Evolutionary conservation across 2,329 filamentous ascomycete genomes (phyloP).

Genomic region (Triangularia verruculosa): DNA sequence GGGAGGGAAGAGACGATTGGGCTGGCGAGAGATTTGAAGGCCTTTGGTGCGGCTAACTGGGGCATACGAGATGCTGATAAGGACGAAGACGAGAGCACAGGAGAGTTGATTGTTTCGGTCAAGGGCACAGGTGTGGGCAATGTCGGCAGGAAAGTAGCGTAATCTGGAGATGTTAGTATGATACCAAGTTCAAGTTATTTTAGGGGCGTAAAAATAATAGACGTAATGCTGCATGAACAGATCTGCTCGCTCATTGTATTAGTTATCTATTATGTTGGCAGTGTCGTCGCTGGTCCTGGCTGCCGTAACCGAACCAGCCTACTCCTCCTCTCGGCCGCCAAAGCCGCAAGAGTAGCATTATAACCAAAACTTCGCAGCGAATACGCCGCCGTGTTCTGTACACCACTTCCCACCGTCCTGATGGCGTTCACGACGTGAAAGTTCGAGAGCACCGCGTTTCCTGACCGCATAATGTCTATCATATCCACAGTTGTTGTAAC

Average conservation of each 20-base stretch:
- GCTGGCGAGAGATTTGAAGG: conserved; percentile 77
- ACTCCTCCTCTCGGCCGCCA: conserved; percentile 45
- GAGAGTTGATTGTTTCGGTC: conserved; percentile 80
- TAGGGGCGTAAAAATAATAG: not conserved
- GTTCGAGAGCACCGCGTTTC: conserved; percentile 52
- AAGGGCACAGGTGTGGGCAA: conserved; percentile 94
- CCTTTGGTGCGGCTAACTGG: conserved; percentile 90
- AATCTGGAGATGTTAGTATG: conserved; percentile 17
- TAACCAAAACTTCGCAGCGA: conserved; percentile 55
- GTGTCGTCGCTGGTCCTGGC: conserved; percentile 13
- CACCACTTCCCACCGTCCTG: conserved; percentile 45
- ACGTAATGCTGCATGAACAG: not conserved
- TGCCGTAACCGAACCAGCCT: conserved; percentile 29
- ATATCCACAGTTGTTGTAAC: conserved; percentile 38
- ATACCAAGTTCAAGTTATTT: not conserved
- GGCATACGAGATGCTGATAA: conserved; percentile 73
- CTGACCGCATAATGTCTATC: conserved; percentile 51
- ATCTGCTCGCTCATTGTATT: not conserved
- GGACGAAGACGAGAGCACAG: conserved; percentile 55
- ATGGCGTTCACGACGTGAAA: conserved; percentile 53
- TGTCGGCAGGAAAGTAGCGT: conserved; percentile 83
- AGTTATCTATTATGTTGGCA: conserved; percentile 2
- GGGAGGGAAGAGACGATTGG: conserved; percentile 77
- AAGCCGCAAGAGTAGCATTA: conserved; percentile 51
- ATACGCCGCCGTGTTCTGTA: conserved; percentile 47